Conservation (phyloP, 2,329 filamentous ascomycete genomes). For the Botrytis porri region DNA sequence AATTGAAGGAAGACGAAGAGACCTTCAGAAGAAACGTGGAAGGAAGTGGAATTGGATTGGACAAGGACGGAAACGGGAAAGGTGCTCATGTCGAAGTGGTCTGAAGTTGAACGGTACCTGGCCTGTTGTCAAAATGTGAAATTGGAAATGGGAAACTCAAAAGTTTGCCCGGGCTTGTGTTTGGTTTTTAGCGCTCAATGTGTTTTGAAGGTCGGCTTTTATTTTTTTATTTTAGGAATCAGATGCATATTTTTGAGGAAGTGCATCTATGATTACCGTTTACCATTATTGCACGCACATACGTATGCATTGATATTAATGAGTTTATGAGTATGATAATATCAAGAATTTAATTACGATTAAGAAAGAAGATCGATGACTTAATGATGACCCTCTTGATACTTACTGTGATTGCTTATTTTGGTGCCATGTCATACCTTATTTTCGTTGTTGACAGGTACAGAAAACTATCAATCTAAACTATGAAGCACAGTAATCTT, state of each 20-base stretch:
- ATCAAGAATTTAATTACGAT: neutral
- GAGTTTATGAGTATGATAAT: constrained; percentile 4
- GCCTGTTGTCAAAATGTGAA: neutral
- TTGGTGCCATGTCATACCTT: neutral
- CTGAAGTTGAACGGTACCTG: neutral
- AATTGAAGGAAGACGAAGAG: constrained; percentile 32
- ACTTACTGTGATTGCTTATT: too few relatives aligned
- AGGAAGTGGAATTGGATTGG: constrained; percentile 21
- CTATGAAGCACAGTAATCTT: neutral
- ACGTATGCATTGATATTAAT: neutral
- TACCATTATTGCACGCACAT: neutral
- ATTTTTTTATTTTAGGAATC: neutral
- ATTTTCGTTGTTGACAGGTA: neutral
- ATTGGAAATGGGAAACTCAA: too few relatives aligned
- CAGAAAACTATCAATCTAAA: neutral
- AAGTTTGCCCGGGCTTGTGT: too few relatives aligned
- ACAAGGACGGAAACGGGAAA: constrained; percentile 26
- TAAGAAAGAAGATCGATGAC: neutral
- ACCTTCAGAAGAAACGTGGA: constrained; percentile 23
- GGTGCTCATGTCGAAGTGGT: constrained; percentile 16
- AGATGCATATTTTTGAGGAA: neutral
- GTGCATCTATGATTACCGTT: neutral
- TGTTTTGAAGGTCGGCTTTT: neutral
- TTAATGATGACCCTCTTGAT: neutral
- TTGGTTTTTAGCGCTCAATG: too few relatives aligned